Percentiles rank a stretch among this genome's conserved stretches.
phyloP scores from a whole-genome alignment of 345 rosid genomes.

The Lepidium aucheri region DNA sequence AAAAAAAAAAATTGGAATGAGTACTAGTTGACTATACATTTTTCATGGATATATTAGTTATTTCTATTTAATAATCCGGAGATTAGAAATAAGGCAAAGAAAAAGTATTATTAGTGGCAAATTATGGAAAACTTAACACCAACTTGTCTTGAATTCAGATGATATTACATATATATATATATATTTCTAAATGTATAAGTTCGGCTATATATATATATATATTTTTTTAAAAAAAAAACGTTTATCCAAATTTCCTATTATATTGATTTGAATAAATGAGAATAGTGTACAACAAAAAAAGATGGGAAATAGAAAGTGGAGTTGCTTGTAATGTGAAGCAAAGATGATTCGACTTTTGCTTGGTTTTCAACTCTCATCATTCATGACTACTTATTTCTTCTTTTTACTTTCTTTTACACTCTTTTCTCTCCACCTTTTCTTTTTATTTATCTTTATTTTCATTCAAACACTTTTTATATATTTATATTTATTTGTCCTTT shows the following conservation, averaged over 20 bases:
- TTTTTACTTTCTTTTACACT: constrained; percentile 18
- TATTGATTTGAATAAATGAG: background rate
- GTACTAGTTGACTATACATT: too few species aligned
- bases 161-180: too few species aligned
- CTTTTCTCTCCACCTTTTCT: constrained; percentile 1
- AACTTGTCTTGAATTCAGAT: too few species aligned
- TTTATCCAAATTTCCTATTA: background rate
- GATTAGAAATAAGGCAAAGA: too few species aligned
- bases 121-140: too few species aligned
- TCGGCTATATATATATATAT: background rate
- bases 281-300: background rate
- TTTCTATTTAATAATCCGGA: too few species aligned
- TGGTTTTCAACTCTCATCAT: constrained; percentile 36
- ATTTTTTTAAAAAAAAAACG: too few species aligned
- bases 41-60: too few species aligned
- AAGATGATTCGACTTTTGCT: constrained; percentile 27
- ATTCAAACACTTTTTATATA: background rate
- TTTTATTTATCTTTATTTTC: background rate
- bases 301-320: constrained; percentile 15
- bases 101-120: too few species aligned
- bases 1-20: too few species aligned
- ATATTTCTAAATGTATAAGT: background rate
- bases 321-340: constrained; percentile 31
- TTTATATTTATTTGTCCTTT: background rate
- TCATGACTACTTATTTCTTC: constrained; percentile 28